These are phyloP conservation scores for Sugiyamaella smithiae DNA, from an alignment of 805 yeast genomes.

Conservation along the genomic window DNA sequence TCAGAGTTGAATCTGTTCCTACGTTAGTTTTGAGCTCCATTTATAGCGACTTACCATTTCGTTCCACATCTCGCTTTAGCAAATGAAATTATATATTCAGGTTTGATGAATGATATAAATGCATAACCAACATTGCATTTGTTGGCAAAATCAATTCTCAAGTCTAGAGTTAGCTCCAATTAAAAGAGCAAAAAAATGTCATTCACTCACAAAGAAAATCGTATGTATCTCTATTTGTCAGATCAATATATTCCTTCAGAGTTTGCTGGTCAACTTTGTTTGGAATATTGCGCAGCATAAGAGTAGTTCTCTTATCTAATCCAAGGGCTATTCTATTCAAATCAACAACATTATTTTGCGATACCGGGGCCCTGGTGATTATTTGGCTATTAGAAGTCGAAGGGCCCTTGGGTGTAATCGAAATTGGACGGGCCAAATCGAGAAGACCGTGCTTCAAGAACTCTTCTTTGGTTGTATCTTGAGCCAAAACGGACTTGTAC, in stretches of 20 bases:
- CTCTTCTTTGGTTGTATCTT: conserved; percentile 1
- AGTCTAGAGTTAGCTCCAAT: too few species aligned
- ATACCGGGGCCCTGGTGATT: conserved; percentile 30
- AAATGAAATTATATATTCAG: conserved; percentile 44
- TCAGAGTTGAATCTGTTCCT: conserved; percentile 46
- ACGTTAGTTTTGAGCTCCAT: background rate
- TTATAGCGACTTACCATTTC: conserved; percentile 36
- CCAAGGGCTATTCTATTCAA: conserved; percentile 42
- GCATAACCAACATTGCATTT: conserved; percentile 58
- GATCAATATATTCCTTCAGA: conserved; percentile 46
- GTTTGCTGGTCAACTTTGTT: conserved; percentile 48
- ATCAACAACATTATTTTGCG: conserved; percentile 39
- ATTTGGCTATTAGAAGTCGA: conserved; percentile 12
- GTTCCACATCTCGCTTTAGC: conserved; percentile 47
- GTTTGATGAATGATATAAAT: conserved; percentile 47
- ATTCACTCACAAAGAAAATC: conserved; percentile 40
- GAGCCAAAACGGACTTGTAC: background rate
- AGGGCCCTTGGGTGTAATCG: too few species aligned
- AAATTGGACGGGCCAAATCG: background rate
- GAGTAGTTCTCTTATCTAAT: conserved; percentile 45
- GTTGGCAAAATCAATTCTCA: conserved; percentile 52
- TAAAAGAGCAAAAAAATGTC: background rate
- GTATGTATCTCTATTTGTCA: conserved; percentile 40
- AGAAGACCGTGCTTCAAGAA: background rate
- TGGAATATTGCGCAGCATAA: conserved; percentile 55